Evolutionary conservation across 306 rosid genomes (phyloP).

Genomic region (Casuarina glauca): DNA sequence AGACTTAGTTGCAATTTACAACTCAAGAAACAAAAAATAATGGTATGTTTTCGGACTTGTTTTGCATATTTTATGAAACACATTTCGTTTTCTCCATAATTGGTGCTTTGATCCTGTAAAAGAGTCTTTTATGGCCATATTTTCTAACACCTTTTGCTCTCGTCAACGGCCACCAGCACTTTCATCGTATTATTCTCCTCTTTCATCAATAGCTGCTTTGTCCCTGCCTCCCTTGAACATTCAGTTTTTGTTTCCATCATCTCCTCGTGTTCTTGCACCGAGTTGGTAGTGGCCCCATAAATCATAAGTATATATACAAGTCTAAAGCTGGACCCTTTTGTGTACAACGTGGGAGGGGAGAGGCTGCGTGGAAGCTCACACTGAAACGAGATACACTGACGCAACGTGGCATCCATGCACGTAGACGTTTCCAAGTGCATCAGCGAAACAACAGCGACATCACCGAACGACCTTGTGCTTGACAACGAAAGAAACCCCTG

Average conservation of each 20-base stretch:
- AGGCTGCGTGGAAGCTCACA: conserved; percentile 5
- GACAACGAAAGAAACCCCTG: no score
- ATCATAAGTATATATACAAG: neutral
- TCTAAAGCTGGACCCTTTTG: neutral
- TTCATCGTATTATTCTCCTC: conserved; percentile 34
- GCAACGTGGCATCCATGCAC: conserved; percentile 38
- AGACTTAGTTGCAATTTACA: no score
- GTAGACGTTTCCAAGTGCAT: conserved; percentile 7
- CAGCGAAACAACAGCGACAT: conserved; percentile 25
- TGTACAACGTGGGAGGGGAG: neutral
- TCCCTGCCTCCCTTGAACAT: neutral
- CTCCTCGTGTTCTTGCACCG: neutral
- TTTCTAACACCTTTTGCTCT: conserved; percentile 31
- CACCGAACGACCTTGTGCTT: no score
- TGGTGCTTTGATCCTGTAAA: no score
- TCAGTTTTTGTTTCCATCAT: neutral
- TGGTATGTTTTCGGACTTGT: no score
- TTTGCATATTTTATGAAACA: no score
- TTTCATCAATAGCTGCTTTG: conserved; percentile 1
- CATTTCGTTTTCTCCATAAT: no score
- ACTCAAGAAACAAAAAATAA: no score
- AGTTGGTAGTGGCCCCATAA: neutral
- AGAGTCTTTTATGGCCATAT: no score
- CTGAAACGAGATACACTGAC: neutral
- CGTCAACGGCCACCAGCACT: conserved; percentile 73